Evolutionary conservation across 768 basidiomycete genomes (phyloP).

Genomic region (Tulasnella calospora): DNA sequence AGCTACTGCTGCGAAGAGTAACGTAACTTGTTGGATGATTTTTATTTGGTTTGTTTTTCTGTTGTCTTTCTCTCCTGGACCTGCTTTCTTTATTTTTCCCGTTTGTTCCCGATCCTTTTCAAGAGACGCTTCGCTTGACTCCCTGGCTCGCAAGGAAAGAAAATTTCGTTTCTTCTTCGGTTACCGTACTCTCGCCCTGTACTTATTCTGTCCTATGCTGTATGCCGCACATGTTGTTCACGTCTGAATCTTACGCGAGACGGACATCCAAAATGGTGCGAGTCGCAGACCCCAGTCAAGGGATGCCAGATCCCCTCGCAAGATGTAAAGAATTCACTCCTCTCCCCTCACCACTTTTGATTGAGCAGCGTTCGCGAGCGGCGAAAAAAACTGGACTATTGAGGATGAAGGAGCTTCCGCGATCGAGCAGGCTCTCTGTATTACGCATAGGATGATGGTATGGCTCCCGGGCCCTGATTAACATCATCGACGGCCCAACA

Average conservation of each 20-base stretch:
- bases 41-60: not conserved
- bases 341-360: too few species aligned
- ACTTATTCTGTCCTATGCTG: conserved; percentile 10
- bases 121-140: not conserved
- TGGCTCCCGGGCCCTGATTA: too few species aligned
- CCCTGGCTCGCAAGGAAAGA: not conserved
- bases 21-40: not conserved
- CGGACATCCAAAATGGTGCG: too few species aligned
- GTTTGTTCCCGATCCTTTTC: not conserved
- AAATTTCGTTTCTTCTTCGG: not conserved
- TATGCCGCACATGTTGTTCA: not conserved
- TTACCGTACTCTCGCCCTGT: not conserved
- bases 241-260: not conserved
- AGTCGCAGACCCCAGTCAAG: too few species aligned
- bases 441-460: too few species aligned
- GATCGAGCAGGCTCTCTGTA: too few species aligned
- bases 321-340: too few species aligned
- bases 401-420: too few species aligned
- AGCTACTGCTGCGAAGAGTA: conserved; percentile 29
- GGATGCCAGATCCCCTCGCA: too few species aligned
- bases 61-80: not conserved
- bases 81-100: not conserved
- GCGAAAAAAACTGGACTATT: too few species aligned
- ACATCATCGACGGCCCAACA: too few species aligned
- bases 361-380: too few species aligned